phyloP scores from a whole-genome alignment of 1,139 yeast species.

The Kodamaea derodonti region DNA sequence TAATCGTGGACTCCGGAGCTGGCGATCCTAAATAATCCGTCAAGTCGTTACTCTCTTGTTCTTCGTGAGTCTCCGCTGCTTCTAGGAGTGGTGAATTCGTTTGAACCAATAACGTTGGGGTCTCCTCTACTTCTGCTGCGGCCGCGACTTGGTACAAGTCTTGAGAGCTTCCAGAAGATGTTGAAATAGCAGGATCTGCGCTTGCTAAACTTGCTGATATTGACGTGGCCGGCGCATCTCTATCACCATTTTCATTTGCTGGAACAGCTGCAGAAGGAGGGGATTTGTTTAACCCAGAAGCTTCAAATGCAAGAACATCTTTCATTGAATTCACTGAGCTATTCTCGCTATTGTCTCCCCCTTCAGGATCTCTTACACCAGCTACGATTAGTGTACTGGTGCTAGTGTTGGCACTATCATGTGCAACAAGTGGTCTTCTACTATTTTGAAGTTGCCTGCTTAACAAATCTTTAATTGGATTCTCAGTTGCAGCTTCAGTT shows the following conservation, averaged over 20 bases:
- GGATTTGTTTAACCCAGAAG: not conserved
- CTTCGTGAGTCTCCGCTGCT: too few relatives aligned
- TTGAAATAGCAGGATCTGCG: not conserved
- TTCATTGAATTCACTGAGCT: not conserved
- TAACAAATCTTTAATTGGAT: constrained; percentile 14
- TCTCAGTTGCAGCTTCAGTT: constrained; percentile 11
- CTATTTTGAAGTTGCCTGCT: constrained; percentile 7
- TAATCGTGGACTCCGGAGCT: constrained; percentile 2
- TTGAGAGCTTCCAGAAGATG: not conserved
- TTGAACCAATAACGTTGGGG: too few relatives aligned
- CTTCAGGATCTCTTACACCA: not conserved
- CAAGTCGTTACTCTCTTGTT: constrained; percentile 4
- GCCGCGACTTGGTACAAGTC: not conserved
- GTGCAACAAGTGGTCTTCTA: not conserved
- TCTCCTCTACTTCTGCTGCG: not conserved
- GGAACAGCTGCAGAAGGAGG: not conserved
- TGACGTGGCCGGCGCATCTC: not conserved
- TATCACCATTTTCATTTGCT: not conserved
- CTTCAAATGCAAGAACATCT: not conserved
- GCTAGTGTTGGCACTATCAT: constrained; percentile 1
- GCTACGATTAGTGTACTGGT: not conserved
- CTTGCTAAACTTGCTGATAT: not conserved
- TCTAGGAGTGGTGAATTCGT: too few relatives aligned
- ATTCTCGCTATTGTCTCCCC: not conserved
- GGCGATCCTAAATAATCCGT: constrained; percentile 7